Evolutionary conservation across 495 filamentous ascomycete genomes (phyloP).

Genomic region (Trichocladium uniseriatum): DNA sequence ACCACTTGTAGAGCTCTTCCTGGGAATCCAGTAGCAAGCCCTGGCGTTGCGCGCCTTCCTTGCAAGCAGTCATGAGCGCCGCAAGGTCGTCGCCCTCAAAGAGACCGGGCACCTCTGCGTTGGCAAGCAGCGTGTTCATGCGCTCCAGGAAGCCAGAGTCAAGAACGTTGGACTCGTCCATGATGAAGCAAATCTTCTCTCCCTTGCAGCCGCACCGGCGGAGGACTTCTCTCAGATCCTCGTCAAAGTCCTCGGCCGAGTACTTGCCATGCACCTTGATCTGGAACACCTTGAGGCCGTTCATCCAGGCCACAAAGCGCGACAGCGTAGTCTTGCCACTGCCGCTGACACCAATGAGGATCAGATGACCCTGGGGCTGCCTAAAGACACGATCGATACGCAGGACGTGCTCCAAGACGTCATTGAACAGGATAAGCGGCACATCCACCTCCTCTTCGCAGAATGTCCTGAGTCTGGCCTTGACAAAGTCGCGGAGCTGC

Average conservation of each 20-base stretch:
- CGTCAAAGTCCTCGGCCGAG: constrained; percentile 96
- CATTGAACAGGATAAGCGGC: constrained; percentile 93
- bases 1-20: constrained; percentile 99
- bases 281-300: constrained; percentile 95
- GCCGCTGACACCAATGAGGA: constrained; percentile 95
- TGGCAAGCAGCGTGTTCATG: constrained; percentile 97
- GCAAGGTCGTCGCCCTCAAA: constrained; percentile 97
- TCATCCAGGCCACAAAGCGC: constrained; percentile 99
- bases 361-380: constrained; percentile 95
- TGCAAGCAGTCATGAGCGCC: constrained; percentile 95
- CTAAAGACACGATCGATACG: constrained; percentile 98
- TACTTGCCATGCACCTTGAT: constrained; percentile 99
- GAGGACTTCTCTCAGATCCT: constrained; percentile 88
- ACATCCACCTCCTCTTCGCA: constrained; percentile 99
- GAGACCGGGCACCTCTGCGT: constrained; percentile 93
- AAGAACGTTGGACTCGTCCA: constrained; percentile 98
- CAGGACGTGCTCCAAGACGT: constrained; percentile 93
- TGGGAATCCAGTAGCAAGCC: constrained; percentile 90
- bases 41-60: constrained; percentile 94
- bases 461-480: constrained; percentile 93
- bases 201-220: constrained; percentile 93
- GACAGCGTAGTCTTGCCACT: constrained; percentile 97
- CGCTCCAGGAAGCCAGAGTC: constrained; percentile 97
- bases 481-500: constrained; percentile 90
- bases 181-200: constrained; percentile 99